Conservation (phyloP, 495 filamentous ascomycete species). For the Filosporella fistucella region DNA sequence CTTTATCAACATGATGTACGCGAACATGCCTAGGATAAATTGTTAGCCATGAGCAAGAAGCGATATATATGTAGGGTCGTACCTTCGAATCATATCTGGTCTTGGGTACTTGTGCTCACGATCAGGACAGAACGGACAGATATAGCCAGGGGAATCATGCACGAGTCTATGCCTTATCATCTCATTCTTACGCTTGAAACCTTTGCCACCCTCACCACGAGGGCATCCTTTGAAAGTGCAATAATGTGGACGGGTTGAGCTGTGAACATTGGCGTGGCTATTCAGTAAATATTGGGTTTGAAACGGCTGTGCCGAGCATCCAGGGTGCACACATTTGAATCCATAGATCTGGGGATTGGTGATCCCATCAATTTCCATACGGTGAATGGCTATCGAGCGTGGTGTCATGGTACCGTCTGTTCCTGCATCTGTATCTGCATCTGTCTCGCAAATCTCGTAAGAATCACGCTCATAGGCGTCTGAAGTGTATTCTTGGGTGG, state of each 20-base stretch:
- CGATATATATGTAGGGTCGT: conserved; percentile 38
- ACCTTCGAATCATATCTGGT: conserved; percentile 97
- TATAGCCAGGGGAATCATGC: conserved; percentile 91
- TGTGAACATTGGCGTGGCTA: conserved; percentile 98
- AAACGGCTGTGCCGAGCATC: conserved; percentile 81
- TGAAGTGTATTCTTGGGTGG: too few species aligned
- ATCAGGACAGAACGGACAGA: conserved; percentile 95
- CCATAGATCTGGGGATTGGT: conserved; percentile 35
- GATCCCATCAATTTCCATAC: conserved; percentile 46
- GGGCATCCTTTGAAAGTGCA: conserved; percentile 79
- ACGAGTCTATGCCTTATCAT: conserved; percentile 98
- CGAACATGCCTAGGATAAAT: conserved; percentile 50
- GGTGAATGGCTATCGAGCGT: conserved; percentile 28
- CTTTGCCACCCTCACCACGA: conserved; percentile 78
- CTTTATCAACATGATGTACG: conserved; percentile 64
- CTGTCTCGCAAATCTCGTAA: too few species aligned
- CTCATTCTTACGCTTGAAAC: conserved; percentile 98
- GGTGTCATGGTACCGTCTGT: too few species aligned
- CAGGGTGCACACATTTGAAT: conserved; percentile 54
- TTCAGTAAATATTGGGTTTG: conserved; percentile 80
- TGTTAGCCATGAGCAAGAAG: not conserved
- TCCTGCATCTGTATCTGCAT: too few species aligned
- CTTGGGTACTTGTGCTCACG: conserved; percentile 94
- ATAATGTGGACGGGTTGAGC: conserved; percentile 83
- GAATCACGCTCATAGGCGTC: too few species aligned